phyloP scores from a whole-genome alignment of 371 early-diverging fungal genomes.

The Mortierella sp. region DNA sequence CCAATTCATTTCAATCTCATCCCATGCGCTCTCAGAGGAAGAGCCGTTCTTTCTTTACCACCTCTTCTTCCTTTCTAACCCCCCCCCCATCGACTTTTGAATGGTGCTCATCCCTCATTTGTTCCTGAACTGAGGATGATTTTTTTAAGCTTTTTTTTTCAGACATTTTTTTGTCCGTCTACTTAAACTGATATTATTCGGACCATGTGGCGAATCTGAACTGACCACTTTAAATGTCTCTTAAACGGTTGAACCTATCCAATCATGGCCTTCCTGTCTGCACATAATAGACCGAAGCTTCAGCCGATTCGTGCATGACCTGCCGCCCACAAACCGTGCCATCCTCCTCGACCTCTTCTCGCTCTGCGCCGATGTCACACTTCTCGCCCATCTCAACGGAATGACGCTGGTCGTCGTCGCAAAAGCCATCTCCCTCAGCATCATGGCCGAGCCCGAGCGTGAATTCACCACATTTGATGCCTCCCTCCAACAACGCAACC shows the following conservation, averaged over 20 bases:
- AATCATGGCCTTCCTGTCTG: neutral
- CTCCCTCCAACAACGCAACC: slow-evolving; percentile 50
- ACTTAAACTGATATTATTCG: neutral
- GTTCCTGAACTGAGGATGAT: neutral
- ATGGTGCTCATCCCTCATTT: neutral
- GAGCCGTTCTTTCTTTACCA: neutral
- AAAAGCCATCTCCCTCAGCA: slow-evolving; percentile 55
- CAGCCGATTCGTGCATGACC: slow-evolving; percentile 38
- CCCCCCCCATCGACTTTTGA: neutral
- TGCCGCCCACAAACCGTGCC: slow-evolving; percentile 48
- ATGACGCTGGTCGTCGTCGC: slow-evolving; percentile 52
- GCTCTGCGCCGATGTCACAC: slow-evolving; percentile 53
- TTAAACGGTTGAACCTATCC: neutral
- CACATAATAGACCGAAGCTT: slow-evolving; percentile 38
- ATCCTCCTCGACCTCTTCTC: slow-evolving; percentile 54
- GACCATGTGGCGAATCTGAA: neutral
- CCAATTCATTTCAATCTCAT: slow-evolving; percentile 10
- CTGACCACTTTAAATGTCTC: neutral
- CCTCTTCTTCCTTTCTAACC: neutral
- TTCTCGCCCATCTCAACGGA: slow-evolving; percentile 51
- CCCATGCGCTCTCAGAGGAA: neutral
- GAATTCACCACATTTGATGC: slow-evolving; percentile 55
- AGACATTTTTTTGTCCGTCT: neutral
- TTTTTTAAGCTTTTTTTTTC: neutral
- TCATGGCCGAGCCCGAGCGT: slow-evolving; percentile 49